Evolutionary conservation across 306 rosid genomes (phyloP), one percentile per base, ranked within the genome.

Genomic region (Urtica urens): DNA sequence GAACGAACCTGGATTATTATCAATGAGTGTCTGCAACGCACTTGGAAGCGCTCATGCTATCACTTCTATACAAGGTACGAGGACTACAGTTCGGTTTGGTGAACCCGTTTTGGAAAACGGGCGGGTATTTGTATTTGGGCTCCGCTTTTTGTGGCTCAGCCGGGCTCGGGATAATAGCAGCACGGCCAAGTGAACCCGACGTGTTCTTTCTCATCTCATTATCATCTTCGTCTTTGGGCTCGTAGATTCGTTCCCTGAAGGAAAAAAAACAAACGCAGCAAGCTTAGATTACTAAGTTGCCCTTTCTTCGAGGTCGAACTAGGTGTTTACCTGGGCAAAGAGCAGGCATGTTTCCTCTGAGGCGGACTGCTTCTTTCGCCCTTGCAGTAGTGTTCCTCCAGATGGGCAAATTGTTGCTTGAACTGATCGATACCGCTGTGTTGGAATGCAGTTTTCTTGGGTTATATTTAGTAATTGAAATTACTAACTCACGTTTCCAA

Each of bases 391-490:
- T 68, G 55, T 62, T 73, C 87, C 75, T 76, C 87, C 3, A 76
- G 78, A 67, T 61, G 55, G 53, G 72, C 83, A 61, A 80, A 80
- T 33, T 70, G 80, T 40, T 55, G 49, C 77, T 69, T 76, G 68
- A 76, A 76, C 34, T 52, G 73, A 64, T 80, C 87, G 22, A 80
- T 46, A 46, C 87, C 87, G 50, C 87, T 80, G 68, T n/a, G 35
- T 29, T 30, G 40, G 63, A 17, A 39, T 7, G 30, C 28, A 38
- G 20, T 24, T 41, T 21, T 7, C 6, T 26, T 59, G 26, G 41
- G 20, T 30, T 53, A 18, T n/a, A n/a, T n/a, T n/a, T n/a, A n/a
- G n/a, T n/a, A n/a, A n/a, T n/a, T n/a, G n/a, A n/a, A n/a, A n/a
- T n/a, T n/a, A n/a, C n/a, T n/a, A n/a, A n/a, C n/a, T n/a, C n/a